Conservation (phyloP, 352 stramenopile genomes). For the Phytophthora capsici region DNA sequence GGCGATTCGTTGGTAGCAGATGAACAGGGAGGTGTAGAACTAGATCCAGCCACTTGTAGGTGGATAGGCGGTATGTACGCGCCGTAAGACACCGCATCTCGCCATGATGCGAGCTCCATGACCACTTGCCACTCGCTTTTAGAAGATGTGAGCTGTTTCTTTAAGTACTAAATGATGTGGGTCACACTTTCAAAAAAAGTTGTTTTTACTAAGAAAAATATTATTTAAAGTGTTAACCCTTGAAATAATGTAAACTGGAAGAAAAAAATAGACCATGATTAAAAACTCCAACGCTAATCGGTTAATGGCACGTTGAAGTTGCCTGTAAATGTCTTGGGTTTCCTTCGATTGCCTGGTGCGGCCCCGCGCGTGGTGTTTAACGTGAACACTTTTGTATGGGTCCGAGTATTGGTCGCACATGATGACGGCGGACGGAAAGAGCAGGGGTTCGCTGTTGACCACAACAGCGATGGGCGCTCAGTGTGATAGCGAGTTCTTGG, state of each 20-base stretch:
- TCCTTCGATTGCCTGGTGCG: conserved; percentile 18
- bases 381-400: neutral
- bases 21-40: neutral
- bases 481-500: neutral
- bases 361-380: conserved; percentile 6
- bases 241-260: too few species aligned
- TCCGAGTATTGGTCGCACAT: conserved; percentile 2
- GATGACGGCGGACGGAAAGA: conserved; percentile 18
- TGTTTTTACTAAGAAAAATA: too few species aligned
- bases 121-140: conserved; percentile 10
- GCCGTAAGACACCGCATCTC: conserved; percentile 44
- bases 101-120: conserved; percentile 48
- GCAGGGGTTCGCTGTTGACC: neutral
- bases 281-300: neutral
- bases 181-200: neutral
- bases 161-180: conserved; percentile 9
- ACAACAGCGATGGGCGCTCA: neutral
- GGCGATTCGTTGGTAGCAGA: neutral
- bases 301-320: conserved; percentile 18
- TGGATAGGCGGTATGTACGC: conserved; percentile 56
- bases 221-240: too few species aligned
- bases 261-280: too few species aligned
- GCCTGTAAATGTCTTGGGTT: conserved; percentile 11
- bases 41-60: conserved; percentile 32
- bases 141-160: neutral